Evolutionary conservation across 371 early-diverging fungal genomes (phyloP).

Genomic region (Capillidium heterosporum): DNA sequence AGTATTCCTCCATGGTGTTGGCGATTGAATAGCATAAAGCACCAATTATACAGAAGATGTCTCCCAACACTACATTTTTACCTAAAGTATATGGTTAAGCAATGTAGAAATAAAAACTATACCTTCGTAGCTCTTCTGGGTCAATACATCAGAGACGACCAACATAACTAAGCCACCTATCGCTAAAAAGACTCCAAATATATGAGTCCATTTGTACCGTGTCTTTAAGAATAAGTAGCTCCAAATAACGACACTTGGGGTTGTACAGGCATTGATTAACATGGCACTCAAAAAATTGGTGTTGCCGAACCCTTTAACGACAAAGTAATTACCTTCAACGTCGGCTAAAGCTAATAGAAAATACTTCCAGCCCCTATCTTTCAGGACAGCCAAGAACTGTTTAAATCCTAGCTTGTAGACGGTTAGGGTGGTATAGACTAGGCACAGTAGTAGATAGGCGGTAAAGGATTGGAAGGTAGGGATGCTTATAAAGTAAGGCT

Average conservation of each 20-base stretch:
- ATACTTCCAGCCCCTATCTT: slow-evolving; percentile 18
- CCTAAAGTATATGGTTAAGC: slow-evolving; percentile 13
- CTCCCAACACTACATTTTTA: slow-evolving; percentile 34
- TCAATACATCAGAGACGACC: slow-evolving; percentile 33
- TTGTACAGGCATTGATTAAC: slow-evolving; percentile 58
- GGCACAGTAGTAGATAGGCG: slow-evolving; percentile 37
- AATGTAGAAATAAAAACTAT: not conserved
- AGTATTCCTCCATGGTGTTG: slow-evolving; percentile 44
- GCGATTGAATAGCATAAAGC: slow-evolving; percentile 50
- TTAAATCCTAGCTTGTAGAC: slow-evolving; percentile 27
- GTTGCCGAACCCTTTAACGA: slow-evolving; percentile 51
- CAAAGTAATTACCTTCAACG: slow-evolving; percentile 63
- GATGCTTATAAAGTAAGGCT: slow-evolving; percentile 20
- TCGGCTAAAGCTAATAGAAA: slow-evolving; percentile 29
- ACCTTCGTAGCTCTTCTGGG: not conserved
- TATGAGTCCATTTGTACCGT: slow-evolving; percentile 39
- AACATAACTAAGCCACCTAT: slow-evolving; percentile 43
- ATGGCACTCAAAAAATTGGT: slow-evolving; percentile 50
- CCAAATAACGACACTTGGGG: slow-evolving; percentile 43
- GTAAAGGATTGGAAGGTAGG: slow-evolving; percentile 56
- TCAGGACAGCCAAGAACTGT: slow-evolving; percentile 27
- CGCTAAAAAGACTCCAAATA: slow-evolving; percentile 36
- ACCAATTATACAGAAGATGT: slow-evolving; percentile 45
- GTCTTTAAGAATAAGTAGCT: slow-evolving; percentile 35
- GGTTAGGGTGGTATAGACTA: slow-evolving; percentile 37